Base-by-base conservation (phyloP, 2,329 filamentous ascomycete genomes). In the Escovopsis weberi region DNA sequence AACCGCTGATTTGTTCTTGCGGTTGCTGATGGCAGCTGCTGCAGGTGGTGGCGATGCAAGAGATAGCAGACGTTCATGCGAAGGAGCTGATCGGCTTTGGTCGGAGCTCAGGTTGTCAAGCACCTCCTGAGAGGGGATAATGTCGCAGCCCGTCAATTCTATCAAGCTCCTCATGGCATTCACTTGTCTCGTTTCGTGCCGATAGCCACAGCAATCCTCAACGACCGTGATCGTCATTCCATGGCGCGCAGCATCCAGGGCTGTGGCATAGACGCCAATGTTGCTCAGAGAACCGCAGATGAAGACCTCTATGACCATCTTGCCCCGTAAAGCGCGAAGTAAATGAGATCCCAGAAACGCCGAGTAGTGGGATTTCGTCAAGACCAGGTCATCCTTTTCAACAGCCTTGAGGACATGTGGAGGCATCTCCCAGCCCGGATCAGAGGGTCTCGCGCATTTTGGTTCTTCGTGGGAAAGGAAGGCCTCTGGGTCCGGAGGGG, bases 241-340 rank as follows among this genome's bases (percentile, higher is more conserved):
- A 59, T 95, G 83, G 18, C 82, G 76, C 2, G 85, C 88, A 10
- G 89, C 91, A 55, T 95, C 91, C 48, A 94, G 70, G 4, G 87
- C 87, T 1, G 89, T 95, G 7, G 91, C 89, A 56, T 91, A 87
- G 38, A 96, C 80, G 30, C 87, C 88, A 33, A 93, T 68, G 54
- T 96, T 95, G 37, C 82, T 85, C 39, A 94, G 72, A 37, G 83
- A 82, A 19, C 91, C 91, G 54, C 85, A 93, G 23, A 96, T 75
- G 60, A 84, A 95, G 11, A 98, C 67, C 53, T 95, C 84, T 2
- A 87, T 94, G 45, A 94, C 78, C 50, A 95, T 80, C 48, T 80
- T 83, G n/a, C 79, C 78, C n/a, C 88, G 77, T 38, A 96, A 65
- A n/a, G 78, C 70, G 40, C 82, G 70, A 7, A 96, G 70, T 12